phyloP scores from a whole-genome alignment of 129 eudicot genomes.

The Pseudognaphalium luteoalbum region DNA sequence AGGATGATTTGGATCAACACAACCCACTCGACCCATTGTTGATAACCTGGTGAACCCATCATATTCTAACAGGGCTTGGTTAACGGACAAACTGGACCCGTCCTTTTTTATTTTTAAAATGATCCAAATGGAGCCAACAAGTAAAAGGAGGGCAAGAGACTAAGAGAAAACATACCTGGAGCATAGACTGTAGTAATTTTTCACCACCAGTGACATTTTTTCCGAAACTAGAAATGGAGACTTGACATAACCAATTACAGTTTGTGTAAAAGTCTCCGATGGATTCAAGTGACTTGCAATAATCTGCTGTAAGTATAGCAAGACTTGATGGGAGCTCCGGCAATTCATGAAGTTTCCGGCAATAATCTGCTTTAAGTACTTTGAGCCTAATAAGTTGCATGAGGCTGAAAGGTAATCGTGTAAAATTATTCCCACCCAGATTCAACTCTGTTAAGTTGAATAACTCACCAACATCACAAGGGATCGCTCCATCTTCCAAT shows the following conservation, averaged over 20 bases:
- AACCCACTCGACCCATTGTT: no score
- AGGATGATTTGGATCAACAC: no score
- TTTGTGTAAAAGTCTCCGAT: not conserved
- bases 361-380: not conserved
- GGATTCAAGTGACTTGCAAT: not conserved
- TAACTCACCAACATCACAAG: not conserved
- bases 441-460: not conserved
- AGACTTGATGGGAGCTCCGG: not conserved
- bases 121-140: no score
- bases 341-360: not conserved
- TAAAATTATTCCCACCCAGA: not conserved
- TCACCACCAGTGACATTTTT: not conserved
- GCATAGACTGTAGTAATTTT: not conserved
- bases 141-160: no score
- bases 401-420: not conserved
- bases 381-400: not conserved
- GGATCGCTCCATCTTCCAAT: not conserved
- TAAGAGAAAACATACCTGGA: no score
- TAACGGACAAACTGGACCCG: no score
- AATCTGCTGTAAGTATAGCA: not conserved
- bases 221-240: no score
- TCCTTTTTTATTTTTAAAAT: no score
- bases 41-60: no score
- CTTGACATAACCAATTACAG: not conserved
- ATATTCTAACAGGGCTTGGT: no score